Percentiles rank a stretch among this genome's conserved stretches.
These are phyloP conservation scores for Hansenula lynferdii DNA, from an alignment of 1,139 yeast genomes.

Conservation along the genomic window DNA sequence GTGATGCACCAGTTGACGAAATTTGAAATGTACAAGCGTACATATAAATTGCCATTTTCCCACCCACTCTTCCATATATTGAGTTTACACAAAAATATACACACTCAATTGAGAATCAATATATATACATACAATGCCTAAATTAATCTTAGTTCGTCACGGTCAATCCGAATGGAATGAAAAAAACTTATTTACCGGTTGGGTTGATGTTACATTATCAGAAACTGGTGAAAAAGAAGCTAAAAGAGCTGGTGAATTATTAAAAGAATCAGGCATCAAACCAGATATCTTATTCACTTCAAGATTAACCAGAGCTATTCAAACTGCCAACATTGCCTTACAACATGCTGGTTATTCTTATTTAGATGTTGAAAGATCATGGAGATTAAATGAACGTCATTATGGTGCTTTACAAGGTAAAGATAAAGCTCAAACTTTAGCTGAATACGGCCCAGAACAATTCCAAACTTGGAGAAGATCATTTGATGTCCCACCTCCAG, in stretches of 20 bases:
- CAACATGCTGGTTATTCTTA: conserved; percentile 85
- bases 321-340: conserved; percentile 95
- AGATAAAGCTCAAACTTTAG: conserved; percentile 93
- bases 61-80: no score
- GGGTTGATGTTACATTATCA: conserved; percentile 93
- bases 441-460: conserved; percentile 83
- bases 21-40: neutral
- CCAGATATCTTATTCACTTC: conserved; percentile 94
- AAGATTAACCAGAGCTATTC: conserved; percentile 90
- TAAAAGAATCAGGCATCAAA: conserved; percentile 79
- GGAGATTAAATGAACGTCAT: conserved; percentile 99
- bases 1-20: conserved; percentile 2
- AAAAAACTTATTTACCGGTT: conserved; percentile 97
- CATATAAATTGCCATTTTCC: neutral
- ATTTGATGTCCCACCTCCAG: conserved; percentile 95
- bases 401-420: conserved; percentile 99
- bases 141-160: conserved; percentile 87
- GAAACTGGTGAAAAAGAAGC: conserved; percentile 89
- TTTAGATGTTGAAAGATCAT: conserved; percentile 90
- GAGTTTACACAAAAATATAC: neutral
- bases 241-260: conserved; percentile 85
- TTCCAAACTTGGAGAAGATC: conserved; percentile 99
- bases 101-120: neutral
- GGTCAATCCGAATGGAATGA: conserved; percentile 99
- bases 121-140: conserved; percentile 40